Evolutionary conservation across 2,329 filamentous ascomycete genomes (phyloP).

Genomic region (Waltergamsia citrina): DNA sequence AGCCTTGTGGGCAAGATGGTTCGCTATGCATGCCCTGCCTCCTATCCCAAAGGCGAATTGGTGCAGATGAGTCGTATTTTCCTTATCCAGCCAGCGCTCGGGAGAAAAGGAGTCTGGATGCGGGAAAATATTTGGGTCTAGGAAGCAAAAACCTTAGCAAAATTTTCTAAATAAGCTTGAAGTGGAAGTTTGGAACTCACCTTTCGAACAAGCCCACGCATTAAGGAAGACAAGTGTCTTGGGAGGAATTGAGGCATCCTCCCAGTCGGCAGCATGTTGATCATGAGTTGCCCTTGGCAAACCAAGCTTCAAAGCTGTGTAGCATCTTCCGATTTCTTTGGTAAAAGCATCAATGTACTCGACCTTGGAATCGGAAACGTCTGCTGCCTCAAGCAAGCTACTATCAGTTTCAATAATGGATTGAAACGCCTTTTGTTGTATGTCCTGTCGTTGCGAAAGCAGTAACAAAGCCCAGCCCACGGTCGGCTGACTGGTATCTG

Average conservation of each 20-base stretch:
- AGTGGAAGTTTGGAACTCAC: conserved; percentile 3
- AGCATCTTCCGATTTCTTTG: conserved; percentile 56
- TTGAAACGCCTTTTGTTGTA: conserved; percentile 14
- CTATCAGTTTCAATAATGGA: conserved; percentile 8
- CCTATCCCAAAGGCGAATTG: conserved; percentile 46
- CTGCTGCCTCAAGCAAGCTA: conserved; percentile 6
- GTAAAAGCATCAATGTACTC: conserved; percentile 55
- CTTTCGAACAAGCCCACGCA: conserved; percentile 17
- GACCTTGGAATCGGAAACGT: conserved; percentile 38
- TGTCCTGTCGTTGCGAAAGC: conserved; percentile 15
- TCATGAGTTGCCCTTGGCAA: conserved; percentile 40
- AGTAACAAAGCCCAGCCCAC: conserved; percentile 16
- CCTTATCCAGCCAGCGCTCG: conserved; percentile 28
- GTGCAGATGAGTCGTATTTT: conserved; percentile 22
- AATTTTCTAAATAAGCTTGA: neutral
- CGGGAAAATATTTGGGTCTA: conserved; percentile 52
- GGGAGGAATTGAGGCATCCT: conserved; percentile 32
- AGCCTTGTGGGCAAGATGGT: conserved; percentile 42
- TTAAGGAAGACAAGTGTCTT: conserved; percentile 33
- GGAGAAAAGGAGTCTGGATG: conserved; percentile 51
- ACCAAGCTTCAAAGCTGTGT: conserved; percentile 55
- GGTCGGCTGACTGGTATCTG: conserved; percentile 16
- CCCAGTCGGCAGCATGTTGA: conserved; percentile 13
- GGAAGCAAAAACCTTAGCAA: neutral
- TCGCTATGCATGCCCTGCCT: conserved; percentile 43